These are phyloP conservation scores for Rhizopogon vesiculosus DNA, from an alignment of 768 basidiomycete genomes.

Conservation along the genomic window DNA sequence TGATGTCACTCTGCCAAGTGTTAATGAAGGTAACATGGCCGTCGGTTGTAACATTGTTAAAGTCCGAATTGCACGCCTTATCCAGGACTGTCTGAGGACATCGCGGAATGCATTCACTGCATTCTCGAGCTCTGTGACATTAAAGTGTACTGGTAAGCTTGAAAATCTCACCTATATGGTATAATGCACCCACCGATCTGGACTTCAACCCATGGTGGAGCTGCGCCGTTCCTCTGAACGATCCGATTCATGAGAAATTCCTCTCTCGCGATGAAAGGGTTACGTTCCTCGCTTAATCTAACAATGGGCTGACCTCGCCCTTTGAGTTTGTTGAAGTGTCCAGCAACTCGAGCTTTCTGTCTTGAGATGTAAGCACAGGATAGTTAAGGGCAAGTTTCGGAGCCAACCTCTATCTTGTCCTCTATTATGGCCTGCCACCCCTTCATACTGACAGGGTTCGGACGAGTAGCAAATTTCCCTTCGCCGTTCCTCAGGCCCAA, in stretches of 20 bases:
- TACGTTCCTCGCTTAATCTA: constrained; percentile 40
- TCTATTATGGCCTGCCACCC: constrained; percentile 77
- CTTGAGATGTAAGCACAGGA: constrained; percentile 1
- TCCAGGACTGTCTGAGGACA: constrained; percentile 64
- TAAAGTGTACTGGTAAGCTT: constrained; percentile 3
- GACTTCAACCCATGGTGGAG: constrained; percentile 83
- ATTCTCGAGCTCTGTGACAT: constrained; percentile 55
- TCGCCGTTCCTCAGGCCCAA: constrained; percentile 39
- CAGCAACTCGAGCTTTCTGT: constrained; percentile 62
- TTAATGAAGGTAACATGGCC: constrained; percentile 33
- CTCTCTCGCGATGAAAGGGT: constrained; percentile 67
- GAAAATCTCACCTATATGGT: not conserved
- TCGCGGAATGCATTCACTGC: constrained; percentile 59
- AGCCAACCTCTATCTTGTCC: constrained; percentile 70
- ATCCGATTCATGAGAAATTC: constrained; percentile 87
- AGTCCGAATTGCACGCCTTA: constrained; percentile 66
- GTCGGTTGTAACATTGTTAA: constrained; percentile 42
- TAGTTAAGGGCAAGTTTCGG: not conserved
- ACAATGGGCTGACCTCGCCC: constrained; percentile 57
- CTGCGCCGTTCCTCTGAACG: constrained; percentile 74
- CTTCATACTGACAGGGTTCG: constrained; percentile 60
- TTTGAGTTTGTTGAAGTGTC: constrained; percentile 66
- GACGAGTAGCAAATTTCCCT: constrained; percentile 17
- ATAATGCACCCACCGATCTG: constrained; percentile 51
- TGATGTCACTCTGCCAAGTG: constrained; percentile 30